Evolutionary conservation across 2,329 filamentous ascomycete genomes (phyloP).

Genomic region (Phaeosphaeria sp.): DNA sequence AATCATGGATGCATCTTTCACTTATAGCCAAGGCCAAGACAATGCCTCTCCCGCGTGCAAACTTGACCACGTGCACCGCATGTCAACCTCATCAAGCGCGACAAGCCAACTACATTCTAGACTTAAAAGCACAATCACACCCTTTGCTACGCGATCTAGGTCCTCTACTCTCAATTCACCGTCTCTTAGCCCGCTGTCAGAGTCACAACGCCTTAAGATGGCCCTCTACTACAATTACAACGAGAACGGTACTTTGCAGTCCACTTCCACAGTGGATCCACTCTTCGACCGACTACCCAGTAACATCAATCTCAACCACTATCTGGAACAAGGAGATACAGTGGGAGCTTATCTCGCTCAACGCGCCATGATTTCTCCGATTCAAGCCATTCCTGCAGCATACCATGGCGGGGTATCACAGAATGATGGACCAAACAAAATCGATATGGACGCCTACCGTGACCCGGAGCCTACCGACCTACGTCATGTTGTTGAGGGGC

Average conservation of each 20-base stretch:
- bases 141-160: background rate
- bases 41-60: too few relatives aligned
- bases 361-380: conserved; percentile 3
- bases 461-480: background rate
- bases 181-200: too few relatives aligned
- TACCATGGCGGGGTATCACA: background rate
- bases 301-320: background rate
- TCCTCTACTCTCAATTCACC: background rate
- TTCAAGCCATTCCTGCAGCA: background rate
- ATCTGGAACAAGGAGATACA: conserved; percentile 5
- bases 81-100: background rate
- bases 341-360: conserved; percentile 18
- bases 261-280: background rate
- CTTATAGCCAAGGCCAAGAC: background rate
- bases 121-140: background rate
- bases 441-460: background rate
- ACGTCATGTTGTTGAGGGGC: background rate
- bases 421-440: background rate
- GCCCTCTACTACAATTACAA: background rate
- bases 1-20: background rate
- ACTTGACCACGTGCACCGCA: background rate
- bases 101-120: background rate
- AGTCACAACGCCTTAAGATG: background rate
- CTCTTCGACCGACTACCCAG: background rate
- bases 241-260: background rate